phyloP scores from a whole-genome alignment of 2,329 filamentous ascomycete species.

The Neofusicoccum laricinum region DNA sequence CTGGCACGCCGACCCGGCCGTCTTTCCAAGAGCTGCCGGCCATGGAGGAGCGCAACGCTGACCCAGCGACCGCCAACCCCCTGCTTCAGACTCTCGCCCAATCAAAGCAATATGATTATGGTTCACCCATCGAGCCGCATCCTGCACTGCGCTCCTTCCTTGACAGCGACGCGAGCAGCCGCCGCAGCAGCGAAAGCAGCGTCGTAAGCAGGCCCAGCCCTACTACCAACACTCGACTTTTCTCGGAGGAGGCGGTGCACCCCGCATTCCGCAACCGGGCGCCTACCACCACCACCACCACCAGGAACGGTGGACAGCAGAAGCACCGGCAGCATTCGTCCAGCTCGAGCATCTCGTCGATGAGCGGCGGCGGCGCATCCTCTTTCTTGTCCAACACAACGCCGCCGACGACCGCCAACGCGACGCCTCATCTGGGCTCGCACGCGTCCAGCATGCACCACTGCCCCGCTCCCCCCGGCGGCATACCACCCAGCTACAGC shows the following conservation, averaged over 20 bases:
- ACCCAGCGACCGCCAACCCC: neutral
- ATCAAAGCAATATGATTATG: neutral
- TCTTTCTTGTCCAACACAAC: neutral
- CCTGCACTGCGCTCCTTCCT: slow-evolving; percentile 1
- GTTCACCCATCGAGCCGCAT: neutral
- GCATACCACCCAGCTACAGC: neutral
- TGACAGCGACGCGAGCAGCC: neutral
- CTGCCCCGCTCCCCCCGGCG: neutral
- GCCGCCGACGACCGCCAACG: neutral
- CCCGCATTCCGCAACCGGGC: neutral
- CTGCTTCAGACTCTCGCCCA: slow-evolving; percentile 6
- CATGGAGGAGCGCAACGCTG: neutral
- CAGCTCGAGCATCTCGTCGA: neutral
- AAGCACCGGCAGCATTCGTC: neutral
- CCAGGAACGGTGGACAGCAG: neutral
- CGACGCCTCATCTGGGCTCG: neutral
- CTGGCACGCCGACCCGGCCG: neutral
- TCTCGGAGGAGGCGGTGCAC: neutral
- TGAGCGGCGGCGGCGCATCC: neutral
- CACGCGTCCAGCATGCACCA: neutral
- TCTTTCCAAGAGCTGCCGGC: neutral
- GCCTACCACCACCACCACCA: neutral
- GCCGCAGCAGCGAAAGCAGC: neutral
- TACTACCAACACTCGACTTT: neutral
- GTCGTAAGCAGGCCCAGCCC: neutral